Base-by-base conservation (phyloP, 495 filamentous ascomycete genomes). In the Penicillium ochrochloron region DNA sequence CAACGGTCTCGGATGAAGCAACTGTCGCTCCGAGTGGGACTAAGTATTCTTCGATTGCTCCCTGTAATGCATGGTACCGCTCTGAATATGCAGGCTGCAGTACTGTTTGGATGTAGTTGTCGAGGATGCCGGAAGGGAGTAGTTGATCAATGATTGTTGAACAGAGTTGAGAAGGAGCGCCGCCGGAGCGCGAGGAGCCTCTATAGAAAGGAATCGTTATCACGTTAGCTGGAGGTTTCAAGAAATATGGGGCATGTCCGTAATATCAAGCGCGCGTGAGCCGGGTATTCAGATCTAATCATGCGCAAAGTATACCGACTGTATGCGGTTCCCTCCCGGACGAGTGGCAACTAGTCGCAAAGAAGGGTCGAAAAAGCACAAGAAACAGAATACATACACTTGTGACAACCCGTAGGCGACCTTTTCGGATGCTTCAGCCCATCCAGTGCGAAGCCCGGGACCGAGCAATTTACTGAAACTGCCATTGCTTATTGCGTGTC, bases 391-490 rank as follows among this genome's bases (percentile, higher is more conserved):
- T 27, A 52, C 86, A 67, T 81, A 90, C 88, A 79, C 77, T 80
- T 90, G 87, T 9, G 88, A 84, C 4, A 92, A 66, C 0, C 90
- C 91, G 68, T 82, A 80, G 0, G 86, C 86, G 60, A 96, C 80
- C 57, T 88, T 90, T 21, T 82, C 74, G 4, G 89, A 86, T 17
- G 82, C 88, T 71, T 97, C 93, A 0, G 86, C 84, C 93, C 93
- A 97, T 21, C 93, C 93, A 2, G 89, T 92, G 35, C 93, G 79
- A 39, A 88, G 67, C 0, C 93, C 94, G 0, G 93, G 93, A 0
- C 85, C 90, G n/a, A 88, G 82, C 17, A 97, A 83, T 75, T 97
- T 97, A 68, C 85, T 89, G 76, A 97, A 97, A 17, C 85, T 90
- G 21, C 88, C 92, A 75, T 97, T 97, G 65, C 87, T 90, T 19